Evolutionary conservation across 768 basidiomycete species (phyloP), one percentile per base, ranked within the genome.

Genomic region (Lyophyllum decastes): DNA sequence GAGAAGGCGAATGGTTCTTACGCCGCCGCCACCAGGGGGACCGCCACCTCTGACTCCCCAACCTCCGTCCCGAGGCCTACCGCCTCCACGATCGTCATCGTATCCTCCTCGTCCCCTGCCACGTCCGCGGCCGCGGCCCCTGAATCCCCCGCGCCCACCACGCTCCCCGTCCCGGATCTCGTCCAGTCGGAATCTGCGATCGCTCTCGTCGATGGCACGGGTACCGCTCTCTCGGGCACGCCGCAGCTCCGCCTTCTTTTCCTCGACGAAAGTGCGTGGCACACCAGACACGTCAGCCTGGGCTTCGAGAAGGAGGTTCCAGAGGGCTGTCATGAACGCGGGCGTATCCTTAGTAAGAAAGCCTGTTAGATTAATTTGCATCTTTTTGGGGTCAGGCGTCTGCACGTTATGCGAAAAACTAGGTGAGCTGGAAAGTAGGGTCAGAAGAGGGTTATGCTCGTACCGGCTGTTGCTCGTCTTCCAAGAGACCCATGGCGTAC

Each of bases 291-390:
- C 83, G 27, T 92, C 91, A 30, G 82, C 81, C 72, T 98, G 96
- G 2, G 97, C 97, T 63, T 96, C 95, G 4, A 98, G 77, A n/a
- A 99, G 78, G 5, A 98, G 79, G 24, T 80, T 86, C 97, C 97
- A 99, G 0, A 99, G 81, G 0, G 87, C 81, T 5, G 76, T 71
- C 95, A 97, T 97, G 73, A 99, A 99, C 0, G 78, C 71, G 0
- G 91, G 78, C 0, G 97, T 97, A 57, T 92, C 85, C 61, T 88
- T 85, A 3, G 92, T 91, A 57, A 99, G 82, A 72, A 99, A 99
- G 8, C 96, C 96, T 2, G 90, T 92, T 24, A 99, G 74, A 67
- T 89, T 88, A 59, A 98, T 94, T 73, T 98, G 95, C 88, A 98
- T 95, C 76, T 92, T 95, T 71, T 86, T 88, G 4, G 95, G 93